phyloP scores from a whole-genome alignment of 345 rosid genomes.

The Mallotus nudiflorus region DNA sequence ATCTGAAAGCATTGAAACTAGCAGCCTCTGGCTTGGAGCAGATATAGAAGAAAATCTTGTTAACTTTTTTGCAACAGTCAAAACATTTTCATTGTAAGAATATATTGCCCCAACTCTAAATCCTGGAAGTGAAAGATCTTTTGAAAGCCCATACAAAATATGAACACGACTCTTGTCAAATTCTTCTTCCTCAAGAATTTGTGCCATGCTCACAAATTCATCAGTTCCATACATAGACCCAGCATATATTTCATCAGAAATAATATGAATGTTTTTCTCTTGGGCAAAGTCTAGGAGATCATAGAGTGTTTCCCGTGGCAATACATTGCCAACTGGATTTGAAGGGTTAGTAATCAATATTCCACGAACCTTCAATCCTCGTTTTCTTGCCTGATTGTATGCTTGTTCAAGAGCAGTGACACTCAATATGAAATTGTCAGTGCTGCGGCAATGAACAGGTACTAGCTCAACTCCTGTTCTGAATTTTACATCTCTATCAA shows the following conservation, averaged over 20 bases:
- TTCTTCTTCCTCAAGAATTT: constrained; percentile 57
- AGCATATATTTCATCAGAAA: constrained; percentile 85
- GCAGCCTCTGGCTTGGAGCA: constrained; percentile 69
- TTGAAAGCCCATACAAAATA: constrained; percentile 79
- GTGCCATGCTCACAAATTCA: constrained; percentile 84
- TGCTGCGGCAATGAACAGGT: constrained; percentile 86
- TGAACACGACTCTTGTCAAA: constrained; percentile 82
- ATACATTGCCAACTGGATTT: constrained; percentile 83
- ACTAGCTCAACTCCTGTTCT: constrained; percentile 85
- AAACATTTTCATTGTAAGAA: constrained; percentile 64
- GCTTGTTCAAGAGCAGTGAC: constrained; percentile 79
- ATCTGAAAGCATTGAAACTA: constrained; percentile 77
- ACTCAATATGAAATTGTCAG: constrained; percentile 64
- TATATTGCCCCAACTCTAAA: constrained; percentile 80
- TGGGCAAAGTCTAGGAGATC: constrained; percentile 63
- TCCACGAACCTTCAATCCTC: constrained; percentile 73
- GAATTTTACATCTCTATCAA: constrained; percentile 76
- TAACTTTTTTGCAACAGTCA: constrained; percentile 66
- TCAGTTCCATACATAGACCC: constrained; percentile 69
- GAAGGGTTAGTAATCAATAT: constrained; percentile 81
- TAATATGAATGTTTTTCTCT: constrained; percentile 80
- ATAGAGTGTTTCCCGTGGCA: constrained; percentile 59
- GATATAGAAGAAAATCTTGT: constrained; percentile 77
- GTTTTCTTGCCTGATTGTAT: constrained; percentile 75
- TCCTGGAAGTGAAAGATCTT: constrained; percentile 85